Percentiles rank a stretch among this genome's conserved stretches.
Conservation (phyloP, 805 yeast species). For the Wickerhamomyces strasburgensis region DNA sequence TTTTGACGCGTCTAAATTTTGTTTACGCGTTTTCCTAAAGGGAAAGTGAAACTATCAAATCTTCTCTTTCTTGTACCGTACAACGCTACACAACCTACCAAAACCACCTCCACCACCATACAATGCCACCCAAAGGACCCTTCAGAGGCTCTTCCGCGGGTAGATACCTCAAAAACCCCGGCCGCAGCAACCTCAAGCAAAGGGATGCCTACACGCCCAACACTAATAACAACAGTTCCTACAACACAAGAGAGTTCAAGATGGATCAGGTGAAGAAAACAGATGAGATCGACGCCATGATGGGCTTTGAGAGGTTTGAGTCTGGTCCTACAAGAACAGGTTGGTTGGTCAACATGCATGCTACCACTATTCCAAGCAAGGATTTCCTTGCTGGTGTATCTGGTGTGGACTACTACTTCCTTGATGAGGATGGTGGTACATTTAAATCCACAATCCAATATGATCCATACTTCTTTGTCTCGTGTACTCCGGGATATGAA, state of each 20-base stretch:
- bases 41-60: too few species aligned
- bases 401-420: slow-evolving; percentile 90
- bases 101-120: too few species aligned
- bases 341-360: slow-evolving; percentile 94
- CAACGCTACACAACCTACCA: too few species aligned
- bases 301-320: slow-evolving; percentile 85
- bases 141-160: slow-evolving; percentile 50
- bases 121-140: slow-evolving; percentile 14
- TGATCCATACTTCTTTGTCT: slow-evolving; percentile 82
- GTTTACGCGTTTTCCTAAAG: too few species aligned
- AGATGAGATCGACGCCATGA: slow-evolving; percentile 67
- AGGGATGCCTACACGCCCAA: slow-evolving; percentile 20
- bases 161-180: slow-evolving; percentile 41
- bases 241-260: slow-evolving; percentile 28
- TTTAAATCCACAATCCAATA: slow-evolving; percentile 80
- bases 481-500: slow-evolving; percentile 50
- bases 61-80: too few species aligned
- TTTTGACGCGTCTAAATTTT: too few species aligned
- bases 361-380: slow-evolving; percentile 62
- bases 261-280: slow-evolving; percentile 52
- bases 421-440: slow-evolving; percentile 95
- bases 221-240: slow-evolving; percentile 32
- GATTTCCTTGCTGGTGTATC: slow-evolving; percentile 64
- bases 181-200: slow-evolving; percentile 10
- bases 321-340: slow-evolving; percentile 71